Percentiles rank a stretch among this genome's conserved stretches.
These are phyloP conservation scores for Apocynum venetum DNA, from an alignment of 257 asterid genomes.

Conservation along the genomic window DNA sequence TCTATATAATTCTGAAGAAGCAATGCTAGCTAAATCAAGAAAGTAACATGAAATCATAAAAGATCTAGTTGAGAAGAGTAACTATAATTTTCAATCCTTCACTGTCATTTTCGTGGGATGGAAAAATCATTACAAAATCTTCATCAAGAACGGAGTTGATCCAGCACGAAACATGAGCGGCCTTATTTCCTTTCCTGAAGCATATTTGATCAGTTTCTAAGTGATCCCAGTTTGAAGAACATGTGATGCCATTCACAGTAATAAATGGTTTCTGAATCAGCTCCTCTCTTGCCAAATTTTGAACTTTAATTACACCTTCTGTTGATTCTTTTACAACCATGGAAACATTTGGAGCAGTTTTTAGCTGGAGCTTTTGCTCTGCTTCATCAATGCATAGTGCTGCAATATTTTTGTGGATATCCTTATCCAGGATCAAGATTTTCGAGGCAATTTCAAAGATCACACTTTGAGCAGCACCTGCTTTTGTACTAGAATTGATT, in stretches of 20 bases:
- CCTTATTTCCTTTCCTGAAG: constrained; percentile 37
- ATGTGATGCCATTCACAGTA: constrained; percentile 8
- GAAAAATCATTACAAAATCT: constrained; percentile 44
- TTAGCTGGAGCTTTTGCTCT: constrained; percentile 21
- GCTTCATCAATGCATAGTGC: constrained; percentile 40
- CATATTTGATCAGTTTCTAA: constrained; percentile 30
- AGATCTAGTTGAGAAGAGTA: constrained; percentile 14
- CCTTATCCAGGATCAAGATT: constrained; percentile 7
- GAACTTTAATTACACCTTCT: constrained; percentile 29
- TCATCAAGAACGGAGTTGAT: constrained; percentile 43
- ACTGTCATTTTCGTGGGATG: constrained; percentile 16
- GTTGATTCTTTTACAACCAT: constrained; percentile 25
- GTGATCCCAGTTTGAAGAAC: constrained; percentile 37
- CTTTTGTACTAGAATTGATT: constrained; percentile 22
- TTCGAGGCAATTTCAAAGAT: constrained; percentile 29
- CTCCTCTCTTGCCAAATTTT: constrained; percentile 24
- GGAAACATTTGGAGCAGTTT: constrained; percentile 30
- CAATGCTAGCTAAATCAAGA: neutral
- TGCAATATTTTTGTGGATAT: constrained; percentile 34
- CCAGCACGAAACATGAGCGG: constrained; percentile 51
- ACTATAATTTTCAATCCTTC: constrained; percentile 32
- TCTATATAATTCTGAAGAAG: neutral
- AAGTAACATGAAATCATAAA: neutral
- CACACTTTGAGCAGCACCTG: constrained; percentile 18
- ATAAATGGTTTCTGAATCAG: constrained; percentile 15